Percentiles rank a stretch among this genome's conserved stretches.
These are phyloP conservation scores for Achaetomium macrosporum DNA, from an alignment of 2,329 filamentous ascomycete species.

Conservation along the genomic window DNA sequence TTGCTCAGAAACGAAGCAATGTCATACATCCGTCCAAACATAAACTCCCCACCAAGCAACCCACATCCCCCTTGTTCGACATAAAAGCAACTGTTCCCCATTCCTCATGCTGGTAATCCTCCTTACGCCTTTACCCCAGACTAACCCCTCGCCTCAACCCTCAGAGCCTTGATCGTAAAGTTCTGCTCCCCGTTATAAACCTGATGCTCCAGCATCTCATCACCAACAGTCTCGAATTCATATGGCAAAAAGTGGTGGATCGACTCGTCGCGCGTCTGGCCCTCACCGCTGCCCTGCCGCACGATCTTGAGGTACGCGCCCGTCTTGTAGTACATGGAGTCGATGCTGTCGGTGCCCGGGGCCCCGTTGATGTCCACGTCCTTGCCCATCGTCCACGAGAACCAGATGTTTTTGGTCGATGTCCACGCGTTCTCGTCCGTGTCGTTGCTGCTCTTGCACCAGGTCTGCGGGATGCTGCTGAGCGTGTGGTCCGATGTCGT, in stretches of 20 bases:
- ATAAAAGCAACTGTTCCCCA: background rate
- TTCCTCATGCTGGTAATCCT: background rate
- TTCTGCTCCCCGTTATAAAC: constrained; percentile 19
- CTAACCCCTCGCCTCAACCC: constrained; percentile 3
- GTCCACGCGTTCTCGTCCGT: background rate
- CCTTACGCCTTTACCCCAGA: background rate
- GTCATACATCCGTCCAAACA: no score
- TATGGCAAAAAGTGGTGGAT: background rate
- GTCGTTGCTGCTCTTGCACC: constrained; percentile 8
- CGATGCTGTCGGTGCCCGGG: background rate
- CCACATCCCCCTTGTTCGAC: background rate
- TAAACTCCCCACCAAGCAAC: no score
- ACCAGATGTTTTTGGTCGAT: constrained; percentile 11
- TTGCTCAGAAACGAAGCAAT: no score
- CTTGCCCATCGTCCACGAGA: constrained; percentile 5
- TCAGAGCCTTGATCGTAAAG: constrained; percentile 13
- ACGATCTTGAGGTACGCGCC: constrained; percentile 13
- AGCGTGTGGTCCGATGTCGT: constrained; percentile 15
- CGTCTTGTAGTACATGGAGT: background rate
- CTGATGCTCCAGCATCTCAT: constrained; percentile 11
- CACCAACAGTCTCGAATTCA: constrained; percentile 7
- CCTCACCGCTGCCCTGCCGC: constrained; percentile 6
- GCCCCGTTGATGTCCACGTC: constrained; percentile 2
- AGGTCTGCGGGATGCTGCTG: constrained; percentile 10
- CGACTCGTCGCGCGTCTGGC: constrained; percentile 9